Conservation (phyloP, 176 grass and related monocot species). For the maize (Zea mays) region DNA sequence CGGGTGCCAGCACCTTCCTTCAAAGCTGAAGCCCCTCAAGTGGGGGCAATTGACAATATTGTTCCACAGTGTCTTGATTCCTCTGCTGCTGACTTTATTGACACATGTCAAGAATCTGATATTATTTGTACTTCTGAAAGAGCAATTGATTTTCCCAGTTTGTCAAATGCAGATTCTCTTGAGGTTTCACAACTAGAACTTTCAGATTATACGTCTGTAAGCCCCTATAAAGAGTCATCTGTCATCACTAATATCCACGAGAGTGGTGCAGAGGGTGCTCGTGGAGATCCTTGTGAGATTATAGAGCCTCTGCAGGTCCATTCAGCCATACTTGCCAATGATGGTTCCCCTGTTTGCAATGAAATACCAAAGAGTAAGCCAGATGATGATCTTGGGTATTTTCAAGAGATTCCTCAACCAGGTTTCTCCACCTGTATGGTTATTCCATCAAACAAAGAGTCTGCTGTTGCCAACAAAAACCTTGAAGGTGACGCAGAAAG, state of each 20-base stretch:
- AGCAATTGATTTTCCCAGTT: slow-evolving; percentile 31
- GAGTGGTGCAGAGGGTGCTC: slow-evolving; percentile 24
- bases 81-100: slow-evolving; percentile 32
- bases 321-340: slow-evolving; percentile 25
- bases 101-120: slow-evolving; percentile 19
- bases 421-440: slow-evolving; percentile 10
- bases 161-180: slow-evolving; percentile 49
- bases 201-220: slow-evolving; percentile 32
- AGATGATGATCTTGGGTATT: slow-evolving; percentile 28
- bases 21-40: slow-evolving; percentile 29
- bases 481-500: slow-evolving; percentile 28
- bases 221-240: slow-evolving; percentile 29
- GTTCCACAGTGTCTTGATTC: slow-evolving; percentile 45
- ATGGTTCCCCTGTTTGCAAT: slow-evolving; percentile 32
- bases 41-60: slow-evolving; percentile 31
- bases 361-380: slow-evolving; percentile 35
- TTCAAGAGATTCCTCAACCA: slow-evolving; percentile 30
- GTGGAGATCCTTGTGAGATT: slow-evolving; percentile 38
- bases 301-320: slow-evolving; percentile 29
- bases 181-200: slow-evolving; percentile 34
- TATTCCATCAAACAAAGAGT: slow-evolving; percentile 33
- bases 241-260: slow-evolving; percentile 20
- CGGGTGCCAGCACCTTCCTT: slow-evolving; percentile 41
- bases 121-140: slow-evolving; percentile 31
- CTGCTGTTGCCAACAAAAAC: slow-evolving; percentile 17